Evolutionary conservation across 2,329 filamentous ascomycete species (phyloP).

Genomic region (Aschersonia sp.): DNA sequence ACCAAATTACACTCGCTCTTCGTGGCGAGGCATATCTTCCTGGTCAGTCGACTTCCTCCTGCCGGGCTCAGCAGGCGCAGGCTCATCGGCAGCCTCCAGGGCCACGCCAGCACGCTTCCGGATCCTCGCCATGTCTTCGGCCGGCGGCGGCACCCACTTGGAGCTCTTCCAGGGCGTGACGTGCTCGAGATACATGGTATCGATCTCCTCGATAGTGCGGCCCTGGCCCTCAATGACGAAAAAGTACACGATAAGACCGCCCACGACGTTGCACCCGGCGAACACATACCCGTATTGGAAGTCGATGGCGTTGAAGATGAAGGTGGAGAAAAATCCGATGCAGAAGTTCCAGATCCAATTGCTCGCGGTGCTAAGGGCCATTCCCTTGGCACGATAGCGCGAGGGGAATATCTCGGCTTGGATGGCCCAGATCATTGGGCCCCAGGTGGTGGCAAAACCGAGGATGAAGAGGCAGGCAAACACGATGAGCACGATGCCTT

Average conservation of each 20-base stretch:
- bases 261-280: slow-evolving; percentile 53
- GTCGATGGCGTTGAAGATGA: slow-evolving; percentile 57
- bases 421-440: slow-evolving; percentile 50
- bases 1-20: background rate
- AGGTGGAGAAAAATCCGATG: slow-evolving; percentile 64
- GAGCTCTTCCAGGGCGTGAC: slow-evolving; percentile 49
- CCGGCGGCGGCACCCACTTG: slow-evolving; percentile 32
- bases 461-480: slow-evolving; percentile 51
- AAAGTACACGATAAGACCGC: slow-evolving; percentile 55
- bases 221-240: slow-evolving; percentile 64
- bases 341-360: slow-evolving; percentile 67
- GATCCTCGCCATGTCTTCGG: slow-evolving; percentile 27
- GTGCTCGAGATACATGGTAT: slow-evolving; percentile 58
- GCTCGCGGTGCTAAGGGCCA: slow-evolving; percentile 44
- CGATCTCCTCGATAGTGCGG: slow-evolving; percentile 63
- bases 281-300: slow-evolving; percentile 67
- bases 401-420: slow-evolving; percentile 52
- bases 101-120: slow-evolving; percentile 26
- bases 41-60: background rate
- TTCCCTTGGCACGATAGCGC: slow-evolving; percentile 43
- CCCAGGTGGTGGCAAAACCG: slow-evolving; percentile 53
- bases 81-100: slow-evolving; percentile 11
- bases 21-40: background rate
- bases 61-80: background rate
- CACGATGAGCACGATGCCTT: slow-evolving; percentile 46